Conservation (phyloP, 2,329 filamentous ascomycete genomes). For the Westerdykella ornata region DNA sequence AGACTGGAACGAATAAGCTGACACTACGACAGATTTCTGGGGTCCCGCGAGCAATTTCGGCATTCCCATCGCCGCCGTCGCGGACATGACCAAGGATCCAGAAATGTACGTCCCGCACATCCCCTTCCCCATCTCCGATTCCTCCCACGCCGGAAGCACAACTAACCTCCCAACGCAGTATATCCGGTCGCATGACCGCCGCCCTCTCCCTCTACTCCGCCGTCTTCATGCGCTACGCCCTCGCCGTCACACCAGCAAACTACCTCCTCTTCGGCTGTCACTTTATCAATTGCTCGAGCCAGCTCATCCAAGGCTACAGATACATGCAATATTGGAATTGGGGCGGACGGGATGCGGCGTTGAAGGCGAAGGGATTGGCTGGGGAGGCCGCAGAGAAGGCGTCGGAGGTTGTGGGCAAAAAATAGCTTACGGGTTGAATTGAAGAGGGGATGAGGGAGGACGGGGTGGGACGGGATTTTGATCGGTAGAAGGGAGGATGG, state of each 20-base stretch:
- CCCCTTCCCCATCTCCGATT: background rate
- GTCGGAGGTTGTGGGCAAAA: slow-evolving; percentile 20
- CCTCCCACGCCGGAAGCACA: background rate
- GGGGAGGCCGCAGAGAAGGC: slow-evolving; percentile 17
- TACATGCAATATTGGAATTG: slow-evolving; percentile 56
- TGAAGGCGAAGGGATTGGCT: slow-evolving; percentile 36
- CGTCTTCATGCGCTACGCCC: slow-evolving; percentile 61
- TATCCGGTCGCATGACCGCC: slow-evolving; percentile 58
- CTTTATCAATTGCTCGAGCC: slow-evolving; percentile 57
- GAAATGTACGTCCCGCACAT: slow-evolving; percentile 40
- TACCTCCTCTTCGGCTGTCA: slow-evolving; percentile 64
- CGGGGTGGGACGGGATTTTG: background rate
- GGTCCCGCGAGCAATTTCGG: slow-evolving; percentile 49
- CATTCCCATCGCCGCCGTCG: slow-evolving; percentile 49
- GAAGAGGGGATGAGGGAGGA: background rate
- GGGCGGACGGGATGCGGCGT: slow-evolving; percentile 41
- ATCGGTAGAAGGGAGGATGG: background rate
- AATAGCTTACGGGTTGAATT: too few species aligned
- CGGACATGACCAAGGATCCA: slow-evolving; percentile 49
- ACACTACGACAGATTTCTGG: slow-evolving; percentile 43
- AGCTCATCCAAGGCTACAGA: slow-evolving; percentile 55
- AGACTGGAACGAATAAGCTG: background rate
- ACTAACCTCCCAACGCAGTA: slow-evolving; percentile 38
- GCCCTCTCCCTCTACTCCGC: slow-evolving; percentile 56
- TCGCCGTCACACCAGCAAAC: slow-evolving; percentile 58